Evolutionary conservation across 441 rosid species (phyloP), one percentile per base, ranked within the genome.

Genomic region (Macaranga tanarius): DNA sequence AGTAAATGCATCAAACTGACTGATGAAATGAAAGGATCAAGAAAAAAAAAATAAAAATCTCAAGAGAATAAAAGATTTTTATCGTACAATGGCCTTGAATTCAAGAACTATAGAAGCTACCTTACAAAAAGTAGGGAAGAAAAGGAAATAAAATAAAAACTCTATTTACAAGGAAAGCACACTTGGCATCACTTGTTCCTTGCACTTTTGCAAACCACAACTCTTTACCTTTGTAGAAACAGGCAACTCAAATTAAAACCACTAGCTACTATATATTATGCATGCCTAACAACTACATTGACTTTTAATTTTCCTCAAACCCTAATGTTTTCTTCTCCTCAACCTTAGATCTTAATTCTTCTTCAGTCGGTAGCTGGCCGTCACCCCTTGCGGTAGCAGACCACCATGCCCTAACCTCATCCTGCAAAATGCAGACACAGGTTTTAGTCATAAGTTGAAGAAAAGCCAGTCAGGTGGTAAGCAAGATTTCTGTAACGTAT

Each of bases 371-470:
- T 55, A 80, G 54, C 67, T 77, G 72, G 12, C 78, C 74, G 9
- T 86, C 79, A 3, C 70, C 70, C 74, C 59, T 82, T n/a, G 59
- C 63, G 10, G 82, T 78, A 7, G 80, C 84, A 6, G 57, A 48
- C 91, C 92, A 89, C 97, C 99, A 95, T 17, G 86, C 88, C 73
- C 75, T 79, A 19, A 95, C 83, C 86, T 95, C 99, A 23, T 92
- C 93, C 99, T 91, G 82, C 78, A 59, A 61, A 74, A 72, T 44
- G 25, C 65, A 58, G 54, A 42, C 2, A 22, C 1, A 28, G 56
- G 23, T 70, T 64, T 42, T 34, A 47, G 51, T 59, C 26, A 38
- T 38, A 22, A 52, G 51, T 65, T 20, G 1, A 0, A 22, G 12
- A 16, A 16, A 15, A 51, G 31, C 62, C 26, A 55, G 38, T 7